phyloP scores from a whole-genome alignment of 2,329 filamentous ascomycete genomes.

The Zelopaecilomyces penicillatus region DNA sequence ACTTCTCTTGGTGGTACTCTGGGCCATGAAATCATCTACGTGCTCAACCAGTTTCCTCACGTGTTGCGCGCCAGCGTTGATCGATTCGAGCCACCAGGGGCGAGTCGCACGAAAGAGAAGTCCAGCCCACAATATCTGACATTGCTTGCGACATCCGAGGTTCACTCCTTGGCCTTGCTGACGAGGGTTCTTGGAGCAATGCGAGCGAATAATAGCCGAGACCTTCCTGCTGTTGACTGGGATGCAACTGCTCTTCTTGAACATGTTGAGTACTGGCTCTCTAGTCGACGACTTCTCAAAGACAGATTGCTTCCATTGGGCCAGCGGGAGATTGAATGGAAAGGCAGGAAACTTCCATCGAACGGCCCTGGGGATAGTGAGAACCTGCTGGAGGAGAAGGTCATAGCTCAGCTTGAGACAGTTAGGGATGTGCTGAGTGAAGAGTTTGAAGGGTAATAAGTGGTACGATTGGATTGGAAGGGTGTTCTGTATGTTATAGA shows the following conservation, averaged over 20 bases:
- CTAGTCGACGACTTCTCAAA: slow-evolving; percentile 58
- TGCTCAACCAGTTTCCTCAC: slow-evolving; percentile 81
- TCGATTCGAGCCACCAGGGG: slow-evolving; percentile 56
- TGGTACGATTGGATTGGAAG: slow-evolving; percentile 6
- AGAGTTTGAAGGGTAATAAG: slow-evolving; percentile 32
- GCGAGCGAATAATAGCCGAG: slow-evolving; percentile 56
- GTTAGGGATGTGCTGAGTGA: slow-evolving; percentile 48
- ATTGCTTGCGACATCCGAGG: slow-evolving; percentile 64
- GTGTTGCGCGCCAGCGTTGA: slow-evolving; percentile 66
- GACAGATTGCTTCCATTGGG: slow-evolving; percentile 67
- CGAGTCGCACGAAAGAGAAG: slow-evolving; percentile 41
- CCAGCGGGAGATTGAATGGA: slow-evolving; percentile 61
- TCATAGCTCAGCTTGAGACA: slow-evolving; percentile 59
- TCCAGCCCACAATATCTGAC: slow-evolving; percentile 58
- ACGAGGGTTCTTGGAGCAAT: slow-evolving; percentile 62
- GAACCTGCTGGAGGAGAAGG: slow-evolving; percentile 66
- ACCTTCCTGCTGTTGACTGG: slow-evolving; percentile 68
- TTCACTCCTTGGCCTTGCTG: slow-evolving; percentile 70
- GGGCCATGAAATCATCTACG: slow-evolving; percentile 74
- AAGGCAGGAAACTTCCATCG: slow-evolving; percentile 30
- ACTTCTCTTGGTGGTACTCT: slow-evolving; percentile 72
- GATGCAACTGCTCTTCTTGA: slow-evolving; percentile 65
- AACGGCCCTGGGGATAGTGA: slow-evolving; percentile 35
- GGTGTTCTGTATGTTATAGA: slow-evolving; percentile 17
- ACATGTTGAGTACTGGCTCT: slow-evolving; percentile 75